phyloP scores from a whole-genome alignment of 805 yeast genomes.

The Saitoella complicata region DNA sequence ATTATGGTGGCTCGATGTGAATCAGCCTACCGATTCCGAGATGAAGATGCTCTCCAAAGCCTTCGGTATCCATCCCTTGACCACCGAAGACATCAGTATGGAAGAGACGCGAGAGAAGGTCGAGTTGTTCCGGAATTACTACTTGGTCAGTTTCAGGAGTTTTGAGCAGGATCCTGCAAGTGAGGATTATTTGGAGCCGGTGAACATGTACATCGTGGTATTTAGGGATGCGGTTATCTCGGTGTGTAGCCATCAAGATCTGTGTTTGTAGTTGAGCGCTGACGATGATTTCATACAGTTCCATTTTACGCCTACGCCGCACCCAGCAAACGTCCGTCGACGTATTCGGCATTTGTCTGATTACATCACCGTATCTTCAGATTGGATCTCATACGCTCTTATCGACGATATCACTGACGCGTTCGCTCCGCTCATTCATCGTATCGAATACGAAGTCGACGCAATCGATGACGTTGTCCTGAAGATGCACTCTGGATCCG shows the following conservation, averaged over 20 bases:
- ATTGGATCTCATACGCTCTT: slow-evolving; percentile 93
- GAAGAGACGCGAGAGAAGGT: slow-evolving; percentile 94
- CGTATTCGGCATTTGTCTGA: slow-evolving; percentile 78
- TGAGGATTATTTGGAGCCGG: slow-evolving; percentile 40
- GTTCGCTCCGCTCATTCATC: slow-evolving; percentile 88
- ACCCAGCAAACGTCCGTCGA: slow-evolving; percentile 87
- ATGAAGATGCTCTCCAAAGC: slow-evolving; percentile 83
- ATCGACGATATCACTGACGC: slow-evolving; percentile 96
- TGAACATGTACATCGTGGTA: slow-evolving; percentile 84
- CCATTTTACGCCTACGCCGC: slow-evolving; percentile 90
- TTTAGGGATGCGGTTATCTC: slow-evolving; percentile 83
- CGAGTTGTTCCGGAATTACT: slow-evolving; percentile 78
- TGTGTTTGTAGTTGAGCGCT: too few relatives aligned
- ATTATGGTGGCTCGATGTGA: slow-evolving; percentile 87
- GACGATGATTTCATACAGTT: slow-evolving; percentile 23
- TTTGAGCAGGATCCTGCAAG: slow-evolving; percentile 42
- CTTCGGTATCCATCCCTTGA: slow-evolving; percentile 88
- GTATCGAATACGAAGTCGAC: slow-evolving; percentile 87
- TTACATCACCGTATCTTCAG: slow-evolving; percentile 77
- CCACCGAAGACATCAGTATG: slow-evolving; percentile 84
- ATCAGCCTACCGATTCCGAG: slow-evolving; percentile 91
- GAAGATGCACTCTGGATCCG: slow-evolving; percentile 52
- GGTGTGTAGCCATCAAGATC: not conserved
- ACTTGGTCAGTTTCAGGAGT: slow-evolving; percentile 76
- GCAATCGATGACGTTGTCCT: slow-evolving; percentile 86